These are phyloP conservation scores for apple (Malus domestica) DNA, from an alignment of 306 rosid genomes.

Conservation along the genomic window ASM211411v1 NC_041794.1:24702501-24703000, in stretches of 20 bases:
- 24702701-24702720: slow-evolving; percentile 17
- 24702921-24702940: background rate
- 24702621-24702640: background rate
- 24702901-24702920: slow-evolving; percentile 20
- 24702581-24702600: background rate
- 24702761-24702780: slow-evolving; percentile 32
- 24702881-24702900: slow-evolving; percentile 28
- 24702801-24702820: slow-evolving; percentile 41
- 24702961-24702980: background rate
- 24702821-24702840: slow-evolving; percentile 13
- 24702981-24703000: background rate
- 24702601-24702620: background rate
- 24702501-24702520: too few relatives aligned
- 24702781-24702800: slow-evolving; percentile 15
- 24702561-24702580: too few relatives aligned
- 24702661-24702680: background rate
- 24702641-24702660: background rate
- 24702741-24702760: slow-evolving; percentile 3
- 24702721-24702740: slow-evolving; percentile 6
- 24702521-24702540: too few relatives aligned
- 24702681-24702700: background rate
- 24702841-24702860: background rate
- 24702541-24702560: too few relatives aligned
- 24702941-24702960: background rate
- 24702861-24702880: background rate